These are phyloP conservation scores for Aspergillus piperis DNA, from an alignment of 2,329 filamentous ascomycete species.

Conservation along the genomic window DNA sequence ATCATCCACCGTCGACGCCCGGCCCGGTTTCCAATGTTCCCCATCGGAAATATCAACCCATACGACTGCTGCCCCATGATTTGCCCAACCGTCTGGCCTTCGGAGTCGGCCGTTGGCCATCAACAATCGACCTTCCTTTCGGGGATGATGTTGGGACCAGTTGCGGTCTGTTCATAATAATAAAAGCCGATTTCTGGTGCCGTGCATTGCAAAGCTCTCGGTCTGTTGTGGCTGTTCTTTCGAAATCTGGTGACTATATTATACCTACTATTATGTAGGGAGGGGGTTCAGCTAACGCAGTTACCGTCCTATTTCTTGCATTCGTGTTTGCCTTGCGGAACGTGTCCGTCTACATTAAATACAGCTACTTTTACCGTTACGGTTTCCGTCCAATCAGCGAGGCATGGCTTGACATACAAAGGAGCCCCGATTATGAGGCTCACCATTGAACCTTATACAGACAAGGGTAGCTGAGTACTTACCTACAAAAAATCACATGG, in stretches of 20 bases:
- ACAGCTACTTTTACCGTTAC: not conserved
- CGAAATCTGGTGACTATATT: constrained; percentile 23
- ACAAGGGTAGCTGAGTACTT: too few species aligned
- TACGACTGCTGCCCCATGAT: not conserved
- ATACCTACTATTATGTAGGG: not conserved
- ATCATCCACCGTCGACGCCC: not conserved
- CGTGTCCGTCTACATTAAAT: too few species aligned
- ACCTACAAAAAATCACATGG: too few species aligned
- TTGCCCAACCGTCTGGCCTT: not conserved
- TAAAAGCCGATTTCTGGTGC: too few species aligned
- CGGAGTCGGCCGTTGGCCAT: not conserved
- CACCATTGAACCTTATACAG: too few species aligned
- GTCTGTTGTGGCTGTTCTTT: not conserved
- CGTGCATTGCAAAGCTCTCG: too few species aligned
- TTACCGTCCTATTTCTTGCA: too few species aligned
- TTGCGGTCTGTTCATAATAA: not conserved
- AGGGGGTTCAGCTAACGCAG: too few species aligned
- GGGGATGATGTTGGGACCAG: not conserved
- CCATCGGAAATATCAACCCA: constrained; percentile 17
- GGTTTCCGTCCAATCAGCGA: not conserved
- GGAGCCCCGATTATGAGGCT: too few species aligned
- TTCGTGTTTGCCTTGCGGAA: too few species aligned
- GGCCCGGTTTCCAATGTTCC: not conserved
- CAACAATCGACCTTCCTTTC: not conserved
- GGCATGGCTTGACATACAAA: too few species aligned